Conservation (phyloP, 106 monocot species). For the Narthecium ossifragum region DNA sequence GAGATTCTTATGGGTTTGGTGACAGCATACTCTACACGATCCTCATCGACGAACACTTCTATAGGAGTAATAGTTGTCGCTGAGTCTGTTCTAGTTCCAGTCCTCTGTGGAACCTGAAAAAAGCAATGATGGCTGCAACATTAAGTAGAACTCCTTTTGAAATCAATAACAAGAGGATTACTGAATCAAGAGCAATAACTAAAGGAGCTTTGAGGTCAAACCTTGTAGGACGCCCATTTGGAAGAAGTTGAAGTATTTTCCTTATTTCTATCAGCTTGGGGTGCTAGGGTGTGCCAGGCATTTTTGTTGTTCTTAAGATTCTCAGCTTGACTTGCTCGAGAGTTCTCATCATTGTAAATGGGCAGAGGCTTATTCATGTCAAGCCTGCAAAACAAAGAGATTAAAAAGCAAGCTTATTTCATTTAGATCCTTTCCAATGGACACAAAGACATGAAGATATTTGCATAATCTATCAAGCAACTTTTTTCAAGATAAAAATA, state of each 20-base stretch:
- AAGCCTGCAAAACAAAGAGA: slow-evolving; percentile 37
- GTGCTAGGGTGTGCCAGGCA: slow-evolving; percentile 58
- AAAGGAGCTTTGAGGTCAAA: slow-evolving; percentile 13
- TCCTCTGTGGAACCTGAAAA: slow-evolving; percentile 64
- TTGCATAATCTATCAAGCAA: no score
- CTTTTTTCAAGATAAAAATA: no score
- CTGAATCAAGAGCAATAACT: background rate
- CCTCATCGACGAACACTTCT: slow-evolving; percentile 82
- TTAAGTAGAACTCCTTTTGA: background rate
- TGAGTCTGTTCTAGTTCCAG: slow-evolving; percentile 13
- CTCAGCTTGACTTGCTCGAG: slow-evolving; percentile 18
- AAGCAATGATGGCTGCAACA: background rate
- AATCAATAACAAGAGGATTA: background rate
- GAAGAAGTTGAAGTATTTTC: slow-evolving; percentile 66
- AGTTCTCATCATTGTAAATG: slow-evolving; percentile 58
- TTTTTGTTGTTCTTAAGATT: slow-evolving; percentile 30
- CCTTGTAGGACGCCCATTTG: slow-evolving; percentile 83
- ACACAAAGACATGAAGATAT: no score
- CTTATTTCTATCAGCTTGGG: slow-evolving; percentile 64
- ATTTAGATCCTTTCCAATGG: no score
- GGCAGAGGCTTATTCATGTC: slow-evolving; percentile 43
- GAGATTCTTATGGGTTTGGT: background rate
- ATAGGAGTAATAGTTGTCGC: slow-evolving; percentile 34
- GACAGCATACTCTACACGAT: slow-evolving; percentile 54
- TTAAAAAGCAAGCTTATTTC: no score